phyloP scores from a whole-genome alignment of 2,329 filamentous ascomycete species.

The Botryosphaeria dothidea region DNA sequence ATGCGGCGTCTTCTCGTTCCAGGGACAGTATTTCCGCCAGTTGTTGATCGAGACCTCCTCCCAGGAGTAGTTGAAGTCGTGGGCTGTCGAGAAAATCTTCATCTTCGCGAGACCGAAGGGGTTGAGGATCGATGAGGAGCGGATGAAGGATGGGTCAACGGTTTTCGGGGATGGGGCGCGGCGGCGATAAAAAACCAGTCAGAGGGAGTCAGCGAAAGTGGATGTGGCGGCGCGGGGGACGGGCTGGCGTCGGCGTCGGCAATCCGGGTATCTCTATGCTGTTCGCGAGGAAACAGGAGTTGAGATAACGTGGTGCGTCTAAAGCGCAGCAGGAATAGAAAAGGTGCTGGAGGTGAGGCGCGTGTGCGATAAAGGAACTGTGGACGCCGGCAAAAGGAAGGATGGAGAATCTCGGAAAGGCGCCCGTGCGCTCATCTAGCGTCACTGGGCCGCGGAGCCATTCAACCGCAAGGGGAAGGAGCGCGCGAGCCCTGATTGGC shows the following conservation, averaged over 20 bases:
- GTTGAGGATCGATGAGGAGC: conserved; percentile 28
- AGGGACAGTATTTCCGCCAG: conserved; percentile 98
- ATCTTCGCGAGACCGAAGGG: conserved; percentile 50
- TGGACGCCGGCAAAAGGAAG: conserved; percentile 5
- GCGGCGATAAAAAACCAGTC: conserved; percentile 1
- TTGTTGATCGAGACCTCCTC: conserved; percentile 96
- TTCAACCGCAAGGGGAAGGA: conserved; percentile 5
- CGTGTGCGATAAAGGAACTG: conserved; percentile 6
- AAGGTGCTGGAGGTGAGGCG: background rate
- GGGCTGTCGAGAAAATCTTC: conserved; percentile 92
- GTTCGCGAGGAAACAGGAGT: background rate
- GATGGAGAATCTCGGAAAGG: conserved; percentile 15
- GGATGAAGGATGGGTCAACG: background rate
- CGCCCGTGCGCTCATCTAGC: conserved; percentile 4
- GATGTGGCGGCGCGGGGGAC: background rate
- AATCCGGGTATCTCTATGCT: background rate
- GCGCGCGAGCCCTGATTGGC: conserved; percentile 5
- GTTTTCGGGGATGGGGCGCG: background rate
- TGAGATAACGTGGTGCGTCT: conserved; percentile 2
- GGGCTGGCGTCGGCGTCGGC: background rate
- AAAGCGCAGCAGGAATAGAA: background rate
- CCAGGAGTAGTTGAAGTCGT: conserved; percentile 97
- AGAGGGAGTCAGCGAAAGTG: conserved; percentile 11
- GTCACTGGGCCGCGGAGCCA: background rate
- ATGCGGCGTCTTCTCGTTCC: conserved; percentile 98